Evolutionary conservation across 441 rosid genomes (phyloP).

Genomic region (Hura crepitans): DNA sequence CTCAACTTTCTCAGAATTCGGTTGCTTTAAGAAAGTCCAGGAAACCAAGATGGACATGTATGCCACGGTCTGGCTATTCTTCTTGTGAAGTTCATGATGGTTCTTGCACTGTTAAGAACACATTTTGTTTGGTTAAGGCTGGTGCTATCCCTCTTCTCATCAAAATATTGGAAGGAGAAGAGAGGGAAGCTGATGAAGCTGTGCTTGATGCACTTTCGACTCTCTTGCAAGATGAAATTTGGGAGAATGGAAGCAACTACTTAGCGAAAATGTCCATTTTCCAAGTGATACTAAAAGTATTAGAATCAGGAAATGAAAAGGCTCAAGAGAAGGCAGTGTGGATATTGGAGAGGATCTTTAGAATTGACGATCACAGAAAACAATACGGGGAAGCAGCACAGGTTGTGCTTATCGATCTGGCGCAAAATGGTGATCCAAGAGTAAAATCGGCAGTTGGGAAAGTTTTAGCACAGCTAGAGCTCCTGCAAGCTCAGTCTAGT

Average conservation of each 20-base stretch:
- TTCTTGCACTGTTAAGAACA: conserved; percentile 42
- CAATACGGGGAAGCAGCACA: conserved; percentile 47
- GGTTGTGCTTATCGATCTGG: conserved; percentile 50
- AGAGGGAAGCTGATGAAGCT: conserved; percentile 58
- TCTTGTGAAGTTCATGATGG: conserved; percentile 55
- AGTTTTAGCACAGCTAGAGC: conserved; percentile 51
- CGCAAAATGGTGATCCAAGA: conserved; percentile 48
- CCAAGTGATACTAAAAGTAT: conserved; percentile 37
- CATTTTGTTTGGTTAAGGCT: conserved; percentile 61
- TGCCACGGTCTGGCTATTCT: conserved; percentile 36
- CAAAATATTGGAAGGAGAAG: conserved; percentile 40
- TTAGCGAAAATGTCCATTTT: conserved; percentile 35
- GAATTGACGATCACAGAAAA: conserved; percentile 39
- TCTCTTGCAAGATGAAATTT: conserved; percentile 50
- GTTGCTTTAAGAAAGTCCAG: conserved; percentile 37
- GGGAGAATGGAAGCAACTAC: conserved; percentile 53
- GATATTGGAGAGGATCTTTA: conserved; percentile 52
- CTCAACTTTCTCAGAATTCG: conserved; percentile 60
- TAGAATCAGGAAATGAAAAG: conserved; percentile 38
- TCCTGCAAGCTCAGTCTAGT: conserved; percentile 54
- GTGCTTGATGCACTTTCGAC: conserved; percentile 46
- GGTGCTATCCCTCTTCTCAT: conserved; percentile 45
- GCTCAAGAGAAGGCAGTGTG: conserved; percentile 56
- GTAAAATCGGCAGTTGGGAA: conserved; percentile 41
- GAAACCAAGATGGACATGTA: conserved; percentile 45